Conservation (phyloP, 2,329 filamentous ascomycete species). For the Ophiostoma himal-ulmi region DNA sequence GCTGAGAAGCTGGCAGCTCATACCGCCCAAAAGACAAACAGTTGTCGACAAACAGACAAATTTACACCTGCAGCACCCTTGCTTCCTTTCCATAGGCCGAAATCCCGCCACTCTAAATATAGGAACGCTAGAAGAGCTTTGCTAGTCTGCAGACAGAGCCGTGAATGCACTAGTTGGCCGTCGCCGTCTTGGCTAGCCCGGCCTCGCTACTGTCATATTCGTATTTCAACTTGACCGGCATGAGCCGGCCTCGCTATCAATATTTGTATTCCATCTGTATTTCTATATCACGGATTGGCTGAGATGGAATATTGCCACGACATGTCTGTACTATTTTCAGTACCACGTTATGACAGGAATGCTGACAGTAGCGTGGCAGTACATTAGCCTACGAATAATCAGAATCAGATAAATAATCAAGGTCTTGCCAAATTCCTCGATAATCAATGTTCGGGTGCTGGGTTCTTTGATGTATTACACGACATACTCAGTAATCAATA, state of each 20-base stretch:
- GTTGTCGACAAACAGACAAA: too few relatives aligned
- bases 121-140: conserved; percentile 1
- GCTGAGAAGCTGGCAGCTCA: not conserved
- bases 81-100: not conserved
- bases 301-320: not conserved
- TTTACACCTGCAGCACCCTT: not conserved
- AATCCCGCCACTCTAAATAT: conserved; percentile 2
- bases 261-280: not conserved
- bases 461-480: not conserved
- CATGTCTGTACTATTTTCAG: not conserved
- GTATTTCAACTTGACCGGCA: conserved; percentile 2
- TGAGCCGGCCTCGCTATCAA: not conserved
- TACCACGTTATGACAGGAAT: conserved; percentile 3
- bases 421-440: too few relatives aligned
- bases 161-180: not conserved
- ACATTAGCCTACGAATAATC: not conserved
- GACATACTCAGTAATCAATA: not conserved
- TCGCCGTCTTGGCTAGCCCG: conserved; percentile 1
- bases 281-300: not conserved
- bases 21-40: not conserved
- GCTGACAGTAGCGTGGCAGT: not conserved
- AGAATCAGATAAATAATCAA: not conserved
- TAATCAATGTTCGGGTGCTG: not conserved
- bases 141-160: not conserved
- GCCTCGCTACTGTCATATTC: not conserved